Conservation (phyloP, 2,329 filamentous ascomycete genomes). For the Cladosporium sp. region DNA sequence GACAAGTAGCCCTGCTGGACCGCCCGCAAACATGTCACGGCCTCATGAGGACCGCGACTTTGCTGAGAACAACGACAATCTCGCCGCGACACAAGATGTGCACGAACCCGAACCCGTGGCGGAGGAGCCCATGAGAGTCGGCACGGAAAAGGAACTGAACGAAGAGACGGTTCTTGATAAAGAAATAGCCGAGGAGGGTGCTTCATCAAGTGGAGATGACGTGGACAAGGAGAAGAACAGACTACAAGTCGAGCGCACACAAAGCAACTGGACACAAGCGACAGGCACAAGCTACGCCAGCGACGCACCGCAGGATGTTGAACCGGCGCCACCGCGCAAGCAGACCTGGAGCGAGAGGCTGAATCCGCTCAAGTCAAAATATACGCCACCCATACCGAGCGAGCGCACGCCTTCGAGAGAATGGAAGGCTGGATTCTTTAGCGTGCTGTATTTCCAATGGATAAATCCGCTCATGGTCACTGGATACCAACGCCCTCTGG, state of each 20-base stretch:
- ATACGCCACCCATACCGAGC: conserved; percentile 53
- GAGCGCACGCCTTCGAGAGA: conserved; percentile 60
- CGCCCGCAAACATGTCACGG: conserved; percentile 7
- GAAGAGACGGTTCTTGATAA: conserved; percentile 31
- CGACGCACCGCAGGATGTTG: conserved; percentile 17
- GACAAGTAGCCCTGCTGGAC: not conserved
- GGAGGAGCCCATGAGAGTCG: conserved; percentile 33
- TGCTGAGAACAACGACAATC: conserved; percentile 10
- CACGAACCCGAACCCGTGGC: conserved; percentile 37
- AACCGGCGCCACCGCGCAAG: conserved; percentile 31
- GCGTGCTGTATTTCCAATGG: conserved; percentile 79
- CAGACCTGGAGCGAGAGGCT: conserved; percentile 60
- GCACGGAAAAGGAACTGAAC: conserved; percentile 32
- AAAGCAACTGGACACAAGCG: conserved; percentile 31
- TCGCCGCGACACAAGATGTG: conserved; percentile 6
- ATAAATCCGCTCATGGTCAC: conserved; percentile 80
- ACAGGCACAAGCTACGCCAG: conserved; percentile 30
- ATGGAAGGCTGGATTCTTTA: conserved; percentile 69
- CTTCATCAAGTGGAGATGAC: conserved; percentile 13
- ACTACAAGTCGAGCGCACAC: conserved; percentile 22
- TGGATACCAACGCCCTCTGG: conserved; percentile 80
- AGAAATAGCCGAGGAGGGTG: conserved; percentile 20
- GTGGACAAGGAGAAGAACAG: conserved; percentile 17
- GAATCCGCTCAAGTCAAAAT: conserved; percentile 46
- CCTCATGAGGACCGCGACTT: conserved; percentile 4